A percentile compares a stretch with the other conserved stretches of the same genome.
phyloP scores from a whole-genome alignment of 352 stramenopile species.

The Phytophthora europaea region DNA sequence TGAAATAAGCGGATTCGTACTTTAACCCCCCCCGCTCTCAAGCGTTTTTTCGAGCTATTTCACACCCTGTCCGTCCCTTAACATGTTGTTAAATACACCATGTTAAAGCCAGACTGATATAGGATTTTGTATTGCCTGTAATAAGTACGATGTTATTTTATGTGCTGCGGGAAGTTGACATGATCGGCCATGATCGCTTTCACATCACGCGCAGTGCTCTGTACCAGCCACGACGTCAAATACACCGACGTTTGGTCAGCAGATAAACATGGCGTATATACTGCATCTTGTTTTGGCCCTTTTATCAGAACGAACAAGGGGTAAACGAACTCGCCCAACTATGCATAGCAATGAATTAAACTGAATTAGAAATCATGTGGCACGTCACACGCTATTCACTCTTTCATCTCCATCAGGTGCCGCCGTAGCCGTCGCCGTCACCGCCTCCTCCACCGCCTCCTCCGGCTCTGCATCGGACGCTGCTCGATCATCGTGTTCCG shows the following conservation, averaged over 20 bases:
- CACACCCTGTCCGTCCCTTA: background rate
- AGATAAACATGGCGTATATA: background rate
- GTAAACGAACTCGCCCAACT: background rate
- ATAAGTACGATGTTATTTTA: conserved; percentile 10
- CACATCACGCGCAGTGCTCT: background rate
- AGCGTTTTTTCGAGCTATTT: background rate
- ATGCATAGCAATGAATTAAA: background rate
- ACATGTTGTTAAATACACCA: conserved; percentile 1
- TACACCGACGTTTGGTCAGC: background rate
- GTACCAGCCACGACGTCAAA: background rate
- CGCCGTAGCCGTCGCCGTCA: too few relatives aligned
- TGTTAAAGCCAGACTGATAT: background rate
- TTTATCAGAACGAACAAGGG: background rate
- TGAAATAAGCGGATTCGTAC: too few relatives aligned
- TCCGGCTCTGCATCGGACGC: too few relatives aligned
- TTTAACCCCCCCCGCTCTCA: background rate
- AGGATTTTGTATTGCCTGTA: background rate
- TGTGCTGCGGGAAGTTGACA: background rate
- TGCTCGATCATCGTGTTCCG: too few relatives aligned
- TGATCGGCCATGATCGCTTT: background rate
- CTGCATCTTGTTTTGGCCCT: background rate
- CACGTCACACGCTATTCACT: background rate
- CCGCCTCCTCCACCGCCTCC: background rate
- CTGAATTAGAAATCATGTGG: background rate
- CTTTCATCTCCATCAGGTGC: background rate